Evolutionary conservation across 2,329 filamentous ascomycete species (phyloP).

Genomic region (Zymoseptoria brevis): DNA sequence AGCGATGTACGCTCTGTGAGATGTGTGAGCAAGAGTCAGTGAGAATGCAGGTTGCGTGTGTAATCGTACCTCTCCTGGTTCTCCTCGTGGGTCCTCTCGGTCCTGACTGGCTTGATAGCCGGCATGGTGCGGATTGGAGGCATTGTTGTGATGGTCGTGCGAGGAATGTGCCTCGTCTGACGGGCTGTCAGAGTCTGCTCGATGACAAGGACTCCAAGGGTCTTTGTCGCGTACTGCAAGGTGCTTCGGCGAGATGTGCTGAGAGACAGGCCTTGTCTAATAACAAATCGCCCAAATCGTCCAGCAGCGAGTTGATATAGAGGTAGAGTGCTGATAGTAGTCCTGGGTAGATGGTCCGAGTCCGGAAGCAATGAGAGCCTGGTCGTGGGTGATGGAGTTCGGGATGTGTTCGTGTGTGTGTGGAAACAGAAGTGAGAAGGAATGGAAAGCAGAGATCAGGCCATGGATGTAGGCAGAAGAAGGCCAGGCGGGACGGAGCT

Average conservation of each 20-base stretch:
- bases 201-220: neutral
- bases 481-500: no score
- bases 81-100: slow-evolving; percentile 68
- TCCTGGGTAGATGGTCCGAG: neutral
- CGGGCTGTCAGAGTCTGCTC: neutral
- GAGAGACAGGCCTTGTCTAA: neutral
- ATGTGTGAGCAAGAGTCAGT: slow-evolving; percentile 6
- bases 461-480: neutral
- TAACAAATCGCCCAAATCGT: neutral
- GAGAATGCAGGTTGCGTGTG: slow-evolving; percentile 2
- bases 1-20: slow-evolving; percentile 72
- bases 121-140: slow-evolving; percentile 31
- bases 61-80: slow-evolving; percentile 60
- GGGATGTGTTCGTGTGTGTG: neutral
- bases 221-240: neutral
- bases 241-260: neutral
- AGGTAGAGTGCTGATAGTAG: neutral
- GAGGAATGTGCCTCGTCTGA: neutral
- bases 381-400: neutral
- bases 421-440: neutral
- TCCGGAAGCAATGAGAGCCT: neutral
- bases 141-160: slow-evolving; percentile 16
- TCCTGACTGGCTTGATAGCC: slow-evolving; percentile 46
- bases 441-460: neutral
- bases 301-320: neutral